These are phyloP conservation scores for Debaryomyces hansenii DNA, from an alignment of 805 yeast genomes.

Conservation along the genomic window DNA sequence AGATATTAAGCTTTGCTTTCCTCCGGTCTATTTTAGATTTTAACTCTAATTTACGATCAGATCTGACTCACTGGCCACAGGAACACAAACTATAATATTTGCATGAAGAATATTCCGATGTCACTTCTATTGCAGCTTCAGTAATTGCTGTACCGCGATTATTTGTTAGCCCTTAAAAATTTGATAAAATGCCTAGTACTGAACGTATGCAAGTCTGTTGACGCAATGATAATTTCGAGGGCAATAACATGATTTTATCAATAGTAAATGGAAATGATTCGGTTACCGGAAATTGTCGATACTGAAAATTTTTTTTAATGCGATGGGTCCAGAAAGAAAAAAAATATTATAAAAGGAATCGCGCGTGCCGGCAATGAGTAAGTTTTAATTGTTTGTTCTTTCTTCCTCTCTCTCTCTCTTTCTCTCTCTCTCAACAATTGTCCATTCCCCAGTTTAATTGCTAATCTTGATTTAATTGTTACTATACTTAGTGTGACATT, in stretches of 20 bases:
- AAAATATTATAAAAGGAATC: conserved; percentile 4
- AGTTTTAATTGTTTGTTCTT: conserved; percentile 8
- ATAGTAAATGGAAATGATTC: background rate
- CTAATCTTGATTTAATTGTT: conserved; percentile 8
- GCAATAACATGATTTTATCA: background rate
- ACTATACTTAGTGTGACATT: conserved; percentile 4
- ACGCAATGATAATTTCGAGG: conserved; percentile 1
- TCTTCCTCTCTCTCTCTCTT: conserved; percentile 32
- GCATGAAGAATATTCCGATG: no score
- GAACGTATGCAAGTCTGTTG: conserved; percentile 1
- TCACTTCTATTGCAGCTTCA: no score
- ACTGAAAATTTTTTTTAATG: conserved; percentile 4
- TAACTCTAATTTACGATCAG: no score
- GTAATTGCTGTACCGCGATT: no score
- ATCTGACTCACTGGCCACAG: no score
- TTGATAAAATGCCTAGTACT: no score
- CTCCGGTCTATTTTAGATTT: no score
- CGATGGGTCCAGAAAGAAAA: background rate
- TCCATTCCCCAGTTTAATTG: conserved; percentile 24
- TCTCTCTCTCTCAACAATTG: conserved; percentile 42
- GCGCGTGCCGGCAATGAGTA: background rate
- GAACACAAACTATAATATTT: no score
- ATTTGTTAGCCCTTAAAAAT: no score
- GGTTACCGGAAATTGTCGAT: background rate
- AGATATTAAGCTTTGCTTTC: no score